phyloP scores from a whole-genome alignment of 2,329 filamentous ascomycete species.

The Pezicula rhizophila region DNA sequence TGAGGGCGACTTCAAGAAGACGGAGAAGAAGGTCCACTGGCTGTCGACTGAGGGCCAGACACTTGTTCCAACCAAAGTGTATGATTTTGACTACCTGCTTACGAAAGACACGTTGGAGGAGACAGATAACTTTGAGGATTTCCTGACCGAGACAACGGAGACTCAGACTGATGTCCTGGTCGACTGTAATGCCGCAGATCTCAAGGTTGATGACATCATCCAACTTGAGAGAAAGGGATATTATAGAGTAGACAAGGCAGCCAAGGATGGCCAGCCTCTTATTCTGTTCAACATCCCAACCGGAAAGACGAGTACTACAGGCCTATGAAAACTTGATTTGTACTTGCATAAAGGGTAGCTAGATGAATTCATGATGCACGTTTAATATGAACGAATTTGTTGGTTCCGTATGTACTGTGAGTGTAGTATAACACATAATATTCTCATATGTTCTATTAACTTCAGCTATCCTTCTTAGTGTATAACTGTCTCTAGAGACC shows the following conservation, averaged over 20 bases:
- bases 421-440: too few species aligned
- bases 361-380: not conserved
- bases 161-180: conserved; percentile 69
- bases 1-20: conserved; percentile 88
- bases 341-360: not conserved
- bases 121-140: conserved; percentile 80
- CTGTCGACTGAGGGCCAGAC: conserved; percentile 69
- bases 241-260: conserved; percentile 72
- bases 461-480: too few species aligned
- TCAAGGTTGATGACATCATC: conserved; percentile 86
- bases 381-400: too few species aligned
- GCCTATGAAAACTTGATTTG: not conserved
- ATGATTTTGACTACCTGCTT: conserved; percentile 92
- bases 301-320: conserved; percentile 41
- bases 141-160: conserved; percentile 67
- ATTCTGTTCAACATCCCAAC: conserved; percentile 68
- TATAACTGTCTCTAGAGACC: too few species aligned
- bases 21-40: conserved; percentile 96
- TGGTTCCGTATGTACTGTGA: too few species aligned
- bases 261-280: conserved; percentile 50
- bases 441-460: too few species aligned
- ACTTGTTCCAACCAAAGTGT: conserved; percentile 75
- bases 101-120: conserved; percentile 92
- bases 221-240: conserved; percentile 93
- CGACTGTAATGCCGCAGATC: conserved; percentile 70